Evolutionary conservation across 176 grass and related monocot genomes (phyloP).

Genomic region (Puccinellia tenuiflora): DNA sequence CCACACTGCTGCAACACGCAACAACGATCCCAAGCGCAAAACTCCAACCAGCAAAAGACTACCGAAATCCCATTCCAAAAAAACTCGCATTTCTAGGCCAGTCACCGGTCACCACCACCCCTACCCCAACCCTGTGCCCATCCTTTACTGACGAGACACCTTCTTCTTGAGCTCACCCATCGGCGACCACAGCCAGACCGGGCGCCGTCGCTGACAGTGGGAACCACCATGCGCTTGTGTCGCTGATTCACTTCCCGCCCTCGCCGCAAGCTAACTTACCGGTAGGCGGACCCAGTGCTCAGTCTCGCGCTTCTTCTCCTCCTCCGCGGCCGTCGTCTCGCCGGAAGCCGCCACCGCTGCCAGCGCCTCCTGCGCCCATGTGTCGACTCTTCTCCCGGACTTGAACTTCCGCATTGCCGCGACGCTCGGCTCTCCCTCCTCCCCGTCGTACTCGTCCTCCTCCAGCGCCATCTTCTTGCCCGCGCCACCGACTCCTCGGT

Average conservation of each 20-base stretch:
- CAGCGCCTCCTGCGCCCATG: slow-evolving; percentile 52
- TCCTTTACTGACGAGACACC: background rate
- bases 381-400: slow-evolving; percentile 54
- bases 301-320: background rate
- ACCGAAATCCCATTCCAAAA: slow-evolving; percentile 14
- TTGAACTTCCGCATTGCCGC: slow-evolving; percentile 52
- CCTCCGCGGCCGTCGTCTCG: background rate
- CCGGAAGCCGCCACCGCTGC: slow-evolving; percentile 6
- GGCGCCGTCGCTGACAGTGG: slow-evolving; percentile 10
- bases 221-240: background rate
- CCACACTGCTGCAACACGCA: background rate
- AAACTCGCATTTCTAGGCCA: slow-evolving; percentile 33
- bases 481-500: background rate
- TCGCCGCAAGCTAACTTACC: slow-evolving; percentile 23
- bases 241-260: slow-evolving; percentile 29
- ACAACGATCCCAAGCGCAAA: slow-evolving; percentile 15
- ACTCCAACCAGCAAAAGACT: slow-evolving; percentile 28
- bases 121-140: background rate
- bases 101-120: no score
- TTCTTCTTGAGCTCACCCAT: background rate
- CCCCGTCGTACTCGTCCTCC: background rate
- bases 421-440: slow-evolving; percentile 13
- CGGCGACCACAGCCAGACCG: background rate
- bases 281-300: slow-evolving; percentile 37
- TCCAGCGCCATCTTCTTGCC: slow-evolving; percentile 23